These are phyloP conservation scores for Enterospora canceri DNA, from an alignment of 371 early-diverging fungal species.

Conservation along the genomic window DNA sequence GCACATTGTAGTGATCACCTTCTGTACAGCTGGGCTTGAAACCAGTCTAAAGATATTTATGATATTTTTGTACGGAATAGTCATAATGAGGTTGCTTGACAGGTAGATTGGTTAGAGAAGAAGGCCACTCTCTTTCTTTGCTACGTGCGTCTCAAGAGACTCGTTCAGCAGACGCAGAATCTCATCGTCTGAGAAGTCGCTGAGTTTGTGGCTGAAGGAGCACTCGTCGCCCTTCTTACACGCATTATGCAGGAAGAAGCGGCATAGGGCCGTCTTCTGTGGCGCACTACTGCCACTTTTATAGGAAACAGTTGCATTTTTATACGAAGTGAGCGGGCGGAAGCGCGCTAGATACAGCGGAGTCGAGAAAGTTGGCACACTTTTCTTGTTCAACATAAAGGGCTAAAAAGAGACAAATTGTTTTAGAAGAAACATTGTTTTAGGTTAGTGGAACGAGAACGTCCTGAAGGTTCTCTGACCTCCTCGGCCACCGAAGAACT, in stretches of 20 bases:
- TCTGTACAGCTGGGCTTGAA: too few species aligned
- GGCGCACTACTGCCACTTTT: neutral
- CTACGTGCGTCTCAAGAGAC: neutral
- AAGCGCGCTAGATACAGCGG: neutral
- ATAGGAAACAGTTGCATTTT: too few species aligned
- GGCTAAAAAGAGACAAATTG: neutral
- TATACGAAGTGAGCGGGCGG: neutral
- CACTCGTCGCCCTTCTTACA: slow-evolving; percentile 13
- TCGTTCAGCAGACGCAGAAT: neutral
- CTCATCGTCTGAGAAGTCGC: neutral
- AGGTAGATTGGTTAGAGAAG: too few species aligned
- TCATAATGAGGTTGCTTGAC: too few species aligned
- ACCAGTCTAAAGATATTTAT: too few species aligned
- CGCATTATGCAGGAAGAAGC: neutral
- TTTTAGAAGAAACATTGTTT: neutral
- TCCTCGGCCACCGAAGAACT: slow-evolving; percentile 20
- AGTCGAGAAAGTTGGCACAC: slow-evolving; percentile 5
- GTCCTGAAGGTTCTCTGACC: neutral
- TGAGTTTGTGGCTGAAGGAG: slow-evolving; percentile 6
- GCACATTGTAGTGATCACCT: too few species aligned
- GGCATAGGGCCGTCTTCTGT: slow-evolving; percentile 16
- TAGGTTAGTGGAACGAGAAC: neutral
- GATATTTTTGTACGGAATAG: too few species aligned
- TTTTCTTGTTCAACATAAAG: slow-evolving; percentile 6
- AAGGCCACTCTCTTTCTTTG: neutral